Conservation (phyloP, 2,329 filamentous ascomycete genomes). For the Fusarium dlaminii region DNA sequence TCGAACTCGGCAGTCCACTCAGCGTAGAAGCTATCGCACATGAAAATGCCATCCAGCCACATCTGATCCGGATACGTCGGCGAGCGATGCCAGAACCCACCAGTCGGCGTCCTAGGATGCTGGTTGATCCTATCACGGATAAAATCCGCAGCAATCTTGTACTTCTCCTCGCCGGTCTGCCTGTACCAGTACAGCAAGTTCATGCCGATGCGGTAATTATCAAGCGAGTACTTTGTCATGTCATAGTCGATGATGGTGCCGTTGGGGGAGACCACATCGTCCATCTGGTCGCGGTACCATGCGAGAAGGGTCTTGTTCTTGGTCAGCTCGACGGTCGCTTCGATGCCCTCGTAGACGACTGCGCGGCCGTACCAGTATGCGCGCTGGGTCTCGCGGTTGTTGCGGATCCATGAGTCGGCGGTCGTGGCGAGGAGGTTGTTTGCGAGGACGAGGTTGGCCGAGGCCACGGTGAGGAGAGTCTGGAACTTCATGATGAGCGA, state of each 20-base stretch:
- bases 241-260: constrained; percentile 60
- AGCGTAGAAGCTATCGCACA: constrained; percentile 58
- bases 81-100: constrained; percentile 64
- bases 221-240: constrained; percentile 58
- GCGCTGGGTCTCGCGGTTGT: constrained; percentile 32
- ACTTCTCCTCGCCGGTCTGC: constrained; percentile 57
- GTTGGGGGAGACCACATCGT: constrained; percentile 50
- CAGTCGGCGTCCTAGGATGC: constrained; percentile 59
- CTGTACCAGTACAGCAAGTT: constrained; percentile 62
- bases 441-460: constrained; percentile 23
- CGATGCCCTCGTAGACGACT: constrained; percentile 34
- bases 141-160: constrained; percentile 57
- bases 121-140: constrained; percentile 58
- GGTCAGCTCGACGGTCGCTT: constrained; percentile 49
- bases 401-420: constrained; percentile 36
- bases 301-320: constrained; percentile 54
- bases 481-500: constrained; percentile 32
- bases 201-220: constrained; percentile 63
- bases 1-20: constrained; percentile 53
- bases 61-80: constrained; percentile 58
- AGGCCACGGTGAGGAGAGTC: constrained; percentile 25
- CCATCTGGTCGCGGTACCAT: constrained; percentile 57
- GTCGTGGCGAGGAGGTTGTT: constrained; percentile 25
- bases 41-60: constrained; percentile 64
- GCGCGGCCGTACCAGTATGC: constrained; percentile 36